Conservation (phyloP, 257 asterid species). For the Salvia hispanica region DNA sequence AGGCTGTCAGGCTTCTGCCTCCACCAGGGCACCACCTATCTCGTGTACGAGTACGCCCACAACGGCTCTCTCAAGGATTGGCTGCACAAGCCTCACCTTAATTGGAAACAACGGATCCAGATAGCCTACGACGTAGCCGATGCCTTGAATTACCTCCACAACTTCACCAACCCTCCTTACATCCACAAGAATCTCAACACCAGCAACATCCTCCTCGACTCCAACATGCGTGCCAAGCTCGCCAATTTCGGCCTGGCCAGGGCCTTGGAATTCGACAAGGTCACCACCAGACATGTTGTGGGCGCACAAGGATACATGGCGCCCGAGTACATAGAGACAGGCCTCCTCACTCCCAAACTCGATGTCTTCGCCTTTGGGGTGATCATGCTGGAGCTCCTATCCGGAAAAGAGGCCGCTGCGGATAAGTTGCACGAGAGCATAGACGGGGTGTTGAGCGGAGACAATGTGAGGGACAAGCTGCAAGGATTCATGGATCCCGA, state of each 20-base stretch:
- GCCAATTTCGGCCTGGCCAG: slow-evolving; percentile 49
- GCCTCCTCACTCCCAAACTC: slow-evolving; percentile 51
- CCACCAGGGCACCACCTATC: slow-evolving; percentile 58
- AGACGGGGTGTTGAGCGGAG: slow-evolving; percentile 42
- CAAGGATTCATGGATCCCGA: slow-evolving; percentile 46
- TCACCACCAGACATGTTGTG: slow-evolving; percentile 54
- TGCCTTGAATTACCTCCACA: slow-evolving; percentile 66
- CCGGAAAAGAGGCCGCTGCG: slow-evolving; percentile 40
- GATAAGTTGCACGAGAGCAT: slow-evolving; percentile 31
- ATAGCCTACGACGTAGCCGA: slow-evolving; percentile 59
- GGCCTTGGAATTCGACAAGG: slow-evolving; percentile 27
- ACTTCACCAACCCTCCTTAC: slow-evolving; percentile 59
- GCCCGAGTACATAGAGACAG: slow-evolving; percentile 60
- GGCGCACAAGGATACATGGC: slow-evolving; percentile 67
- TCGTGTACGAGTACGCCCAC: slow-evolving; percentile 61
- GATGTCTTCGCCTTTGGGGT: slow-evolving; percentile 63
- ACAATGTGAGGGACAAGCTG: slow-evolving; percentile 52
- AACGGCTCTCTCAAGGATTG: slow-evolving; percentile 49
- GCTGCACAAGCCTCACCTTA: slow-evolving; percentile 37
- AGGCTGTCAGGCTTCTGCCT: slow-evolving; percentile 63
- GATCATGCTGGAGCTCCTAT: slow-evolving; percentile 53
- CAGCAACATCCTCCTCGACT: slow-evolving; percentile 54
- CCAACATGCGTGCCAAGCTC: slow-evolving; percentile 53
- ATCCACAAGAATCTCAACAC: slow-evolving; percentile 65
- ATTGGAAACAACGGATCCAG: slow-evolving; percentile 61